Conservation (phyloP, 495 filamentous ascomycete genomes). For the Aspergillus steynii region DNA sequence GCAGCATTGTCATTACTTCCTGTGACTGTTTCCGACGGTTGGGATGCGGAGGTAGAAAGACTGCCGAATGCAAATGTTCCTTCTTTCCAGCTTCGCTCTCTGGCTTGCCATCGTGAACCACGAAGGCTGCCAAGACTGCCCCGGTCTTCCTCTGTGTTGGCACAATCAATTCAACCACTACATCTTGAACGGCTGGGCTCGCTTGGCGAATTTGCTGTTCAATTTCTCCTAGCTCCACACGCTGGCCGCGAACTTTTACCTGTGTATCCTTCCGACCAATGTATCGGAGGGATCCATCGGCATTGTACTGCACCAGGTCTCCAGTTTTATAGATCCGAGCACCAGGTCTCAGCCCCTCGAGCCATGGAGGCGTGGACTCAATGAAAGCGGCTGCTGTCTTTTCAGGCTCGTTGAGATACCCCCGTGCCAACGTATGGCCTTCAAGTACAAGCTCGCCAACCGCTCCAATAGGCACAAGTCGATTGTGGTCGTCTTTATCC, state of each 20-base stretch:
- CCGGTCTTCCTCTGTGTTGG: neutral
- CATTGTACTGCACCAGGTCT: conserved; percentile 45
- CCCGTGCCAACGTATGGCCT: conserved; percentile 35
- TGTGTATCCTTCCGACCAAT: conserved; percentile 32
- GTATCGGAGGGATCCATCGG: conserved; percentile 40
- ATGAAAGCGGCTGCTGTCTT: conserved; percentile 47
- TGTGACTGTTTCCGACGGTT: neutral
- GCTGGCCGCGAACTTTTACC: conserved; percentile 37
- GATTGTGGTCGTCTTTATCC: conserved; percentile 30
- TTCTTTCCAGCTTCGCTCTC: neutral
- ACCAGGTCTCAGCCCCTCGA: neutral
- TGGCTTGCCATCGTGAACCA: neutral
- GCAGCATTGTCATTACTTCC: neutral
- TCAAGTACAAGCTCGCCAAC: conserved; percentile 36
- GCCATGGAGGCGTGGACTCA: conserved; percentile 27
- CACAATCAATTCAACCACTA: conserved; percentile 2
- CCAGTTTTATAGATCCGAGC: conserved; percentile 49
- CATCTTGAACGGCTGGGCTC: neutral
- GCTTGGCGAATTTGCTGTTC: conserved; percentile 21
- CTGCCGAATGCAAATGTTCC: neutral
- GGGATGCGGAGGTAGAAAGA: neutral
- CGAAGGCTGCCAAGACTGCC: conserved; percentile 42
- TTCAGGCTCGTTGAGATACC: conserved; percentile 45
- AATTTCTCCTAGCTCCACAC: conserved; percentile 37
- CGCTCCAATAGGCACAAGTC: conserved; percentile 17